Evolutionary conservation across 2,329 filamentous ascomycete species (phyloP).

Genomic region (Monosporascus sp.): DNA sequence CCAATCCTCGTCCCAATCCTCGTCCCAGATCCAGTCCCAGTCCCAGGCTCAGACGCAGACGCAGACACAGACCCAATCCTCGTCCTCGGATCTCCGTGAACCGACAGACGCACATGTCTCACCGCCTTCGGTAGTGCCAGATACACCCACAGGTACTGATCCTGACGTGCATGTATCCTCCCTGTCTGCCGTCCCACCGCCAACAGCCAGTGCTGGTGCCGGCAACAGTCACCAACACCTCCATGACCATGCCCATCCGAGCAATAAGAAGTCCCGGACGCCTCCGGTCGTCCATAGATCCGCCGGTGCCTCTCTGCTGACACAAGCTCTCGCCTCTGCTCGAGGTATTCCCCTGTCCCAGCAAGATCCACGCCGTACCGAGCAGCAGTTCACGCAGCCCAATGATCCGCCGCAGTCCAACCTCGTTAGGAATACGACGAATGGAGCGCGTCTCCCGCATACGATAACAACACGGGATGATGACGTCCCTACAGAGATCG

Average conservation of each 20-base stretch:
- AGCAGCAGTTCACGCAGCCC: constrained; percentile 15
- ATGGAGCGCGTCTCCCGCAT: constrained; percentile 9
- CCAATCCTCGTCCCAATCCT: neutral
- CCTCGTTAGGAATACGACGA: constrained; percentile 14
- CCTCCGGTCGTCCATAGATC: constrained; percentile 37
- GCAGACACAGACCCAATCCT: neutral
- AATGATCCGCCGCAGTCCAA: constrained; percentile 15
- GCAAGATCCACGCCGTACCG: constrained; percentile 20
- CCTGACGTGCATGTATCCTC: constrained; percentile 16
- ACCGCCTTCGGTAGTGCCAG: constrained; percentile 7
- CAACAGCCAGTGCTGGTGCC: constrained; percentile 16
- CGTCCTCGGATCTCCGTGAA: constrained; percentile 18
- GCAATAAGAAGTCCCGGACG: constrained; percentile 43
- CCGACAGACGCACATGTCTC: constrained; percentile 13
- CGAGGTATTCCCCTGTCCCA: constrained; percentile 41
- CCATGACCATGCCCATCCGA: constrained; percentile 29
- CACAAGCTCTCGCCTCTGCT: constrained; percentile 54
- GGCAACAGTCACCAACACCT: constrained; percentile 18
- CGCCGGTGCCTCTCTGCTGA: constrained; percentile 50
- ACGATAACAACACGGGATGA: constrained; percentile 22
- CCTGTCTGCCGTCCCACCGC: constrained; percentile 16
- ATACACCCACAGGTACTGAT: constrained; percentile 1
- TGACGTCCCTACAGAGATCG: constrained; percentile 30
- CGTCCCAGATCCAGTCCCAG: neutral
- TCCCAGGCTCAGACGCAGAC: neutral